Evolutionary conservation across 768 basidiomycete genomes (phyloP).

Genomic region (Serendipita sp.): DNA sequence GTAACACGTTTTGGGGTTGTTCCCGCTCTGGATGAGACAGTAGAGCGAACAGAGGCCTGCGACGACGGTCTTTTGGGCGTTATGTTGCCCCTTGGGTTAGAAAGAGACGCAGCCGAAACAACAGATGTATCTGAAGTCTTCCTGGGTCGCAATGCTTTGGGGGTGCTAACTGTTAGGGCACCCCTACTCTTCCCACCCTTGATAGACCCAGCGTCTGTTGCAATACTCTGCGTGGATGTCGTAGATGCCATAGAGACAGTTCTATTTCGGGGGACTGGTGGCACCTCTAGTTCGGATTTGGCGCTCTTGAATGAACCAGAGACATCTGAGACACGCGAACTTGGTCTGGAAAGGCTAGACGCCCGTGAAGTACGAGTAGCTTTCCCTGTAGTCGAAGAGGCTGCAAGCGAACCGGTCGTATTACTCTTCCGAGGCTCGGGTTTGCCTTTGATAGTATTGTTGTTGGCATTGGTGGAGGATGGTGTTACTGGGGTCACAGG

Average conservation of each 20-base stretch:
- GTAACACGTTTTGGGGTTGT: constrained; percentile 10
- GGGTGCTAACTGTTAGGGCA: constrained; percentile 5
- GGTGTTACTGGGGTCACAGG: not conserved
- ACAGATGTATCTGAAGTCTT: constrained; percentile 7
- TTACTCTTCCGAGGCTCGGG: constrained; percentile 7
- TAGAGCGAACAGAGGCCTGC: constrained; percentile 18
- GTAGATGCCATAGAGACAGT: constrained; percentile 20
- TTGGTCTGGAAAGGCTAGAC: constrained; percentile 15
- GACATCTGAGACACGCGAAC: constrained; percentile 19
- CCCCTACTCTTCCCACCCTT: not conserved
- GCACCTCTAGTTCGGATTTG: constrained; percentile 21
- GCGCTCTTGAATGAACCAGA: constrained; percentile 33
- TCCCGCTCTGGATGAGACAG: constrained; percentile 12
- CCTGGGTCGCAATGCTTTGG: constrained; percentile 5
- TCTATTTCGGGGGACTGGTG: constrained; percentile 20
- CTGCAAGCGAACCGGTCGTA: not conserved
- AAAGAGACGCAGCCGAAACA: constrained; percentile 4
- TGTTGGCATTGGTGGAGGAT: not conserved
- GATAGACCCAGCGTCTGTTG: constrained; percentile 10
- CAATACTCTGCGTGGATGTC: constrained; percentile 18
- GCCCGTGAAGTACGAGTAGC: not conserved
- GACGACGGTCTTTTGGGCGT: constrained; percentile 15
- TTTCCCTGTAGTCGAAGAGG: not conserved
- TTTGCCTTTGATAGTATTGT: constrained; percentile 10
- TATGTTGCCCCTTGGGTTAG: constrained; percentile 7